phyloP scores from a whole-genome alignment of 306 rosid genomes.

The Vigna angularis region DNA sequence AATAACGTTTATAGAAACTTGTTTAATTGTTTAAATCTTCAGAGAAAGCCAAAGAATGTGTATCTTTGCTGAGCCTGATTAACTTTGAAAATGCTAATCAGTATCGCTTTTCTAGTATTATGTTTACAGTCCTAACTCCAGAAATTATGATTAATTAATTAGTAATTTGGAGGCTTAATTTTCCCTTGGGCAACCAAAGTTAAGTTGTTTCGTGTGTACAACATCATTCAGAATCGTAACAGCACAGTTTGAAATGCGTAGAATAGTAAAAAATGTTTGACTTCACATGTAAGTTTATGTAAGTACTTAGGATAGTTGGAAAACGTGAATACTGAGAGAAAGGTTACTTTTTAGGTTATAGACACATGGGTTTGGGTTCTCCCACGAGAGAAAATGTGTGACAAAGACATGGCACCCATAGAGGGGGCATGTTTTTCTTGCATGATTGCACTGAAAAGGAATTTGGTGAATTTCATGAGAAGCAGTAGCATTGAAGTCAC shows the following conservation, averaged over 20 bases:
- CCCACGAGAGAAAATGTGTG: conserved; percentile 43
- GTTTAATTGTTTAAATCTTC: background rate
- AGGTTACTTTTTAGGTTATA: conserved; percentile 15
- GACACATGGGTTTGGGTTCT: conserved; percentile 37
- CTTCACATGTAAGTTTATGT: conserved; percentile 41
- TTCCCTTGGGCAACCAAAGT: conserved; percentile 11
- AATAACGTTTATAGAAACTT: background rate
- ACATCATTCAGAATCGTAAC: conserved; percentile 28
- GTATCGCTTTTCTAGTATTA: background rate
- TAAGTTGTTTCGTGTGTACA: conserved; percentile 18
- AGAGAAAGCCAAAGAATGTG: background rate
- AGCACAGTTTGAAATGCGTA: background rate
- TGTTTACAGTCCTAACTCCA: background rate
- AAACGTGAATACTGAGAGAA: conserved; percentile 34
- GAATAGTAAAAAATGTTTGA: conserved; percentile 23
- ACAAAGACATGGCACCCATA: conserved; percentile 56
- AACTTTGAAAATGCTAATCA: conserved; percentile 5
- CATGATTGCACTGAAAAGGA: conserved; percentile 52
- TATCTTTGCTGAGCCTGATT: background rate
- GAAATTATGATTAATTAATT: background rate
- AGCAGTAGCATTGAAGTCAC: conserved; percentile 50
- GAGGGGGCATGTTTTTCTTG: conserved; percentile 49
- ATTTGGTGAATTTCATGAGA: conserved; percentile 37
- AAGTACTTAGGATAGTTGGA: conserved; percentile 1
- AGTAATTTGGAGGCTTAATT: no score